A percentile compares a stretch with the other conserved stretches of the same genome.
Conservation (phyloP, 176 grass and related monocot genomes). For the Bromus sterilis region DNA sequence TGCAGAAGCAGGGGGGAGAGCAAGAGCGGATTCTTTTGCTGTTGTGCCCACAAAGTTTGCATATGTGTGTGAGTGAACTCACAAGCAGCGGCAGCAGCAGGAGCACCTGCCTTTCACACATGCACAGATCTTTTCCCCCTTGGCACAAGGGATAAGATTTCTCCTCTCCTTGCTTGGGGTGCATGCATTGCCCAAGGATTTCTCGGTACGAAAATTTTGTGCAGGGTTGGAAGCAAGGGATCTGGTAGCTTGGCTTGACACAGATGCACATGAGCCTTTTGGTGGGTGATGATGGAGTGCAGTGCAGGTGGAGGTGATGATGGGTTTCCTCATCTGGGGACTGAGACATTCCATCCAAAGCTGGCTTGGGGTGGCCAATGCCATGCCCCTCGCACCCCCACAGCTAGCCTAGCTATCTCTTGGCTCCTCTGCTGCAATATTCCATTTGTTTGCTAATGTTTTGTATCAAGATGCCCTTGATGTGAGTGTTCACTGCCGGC, state of each 20-base stretch:
- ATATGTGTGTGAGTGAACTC: constrained; percentile 36
- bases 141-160: constrained; percentile 47
- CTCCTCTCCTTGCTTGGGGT: constrained; percentile 10
- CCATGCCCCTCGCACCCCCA: constrained; percentile 38
- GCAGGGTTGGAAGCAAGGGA: constrained; percentile 45
- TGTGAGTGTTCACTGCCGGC: constrained; percentile 84
- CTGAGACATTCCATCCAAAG: constrained; percentile 88
- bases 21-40: constrained; percentile 54
- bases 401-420: constrained; percentile 1
- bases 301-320: constrained; percentile 59
- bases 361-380: constrained; percentile 27
- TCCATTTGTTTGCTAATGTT: constrained; percentile 93
- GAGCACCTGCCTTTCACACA: constrained; percentile 10
- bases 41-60: constrained; percentile 41
- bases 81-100: not conserved
- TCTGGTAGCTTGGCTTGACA: constrained; percentile 23
- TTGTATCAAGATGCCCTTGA: constrained; percentile 87
- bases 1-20: constrained; percentile 15
- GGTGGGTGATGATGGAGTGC: constrained; percentile 45
- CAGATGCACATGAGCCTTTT: constrained; percentile 47
- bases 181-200: not conserved
- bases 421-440: constrained; percentile 69
- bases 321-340: constrained; percentile 59
- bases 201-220: constrained; percentile 35
- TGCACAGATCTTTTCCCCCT: constrained; percentile 46